Base-by-base conservation (phyloP, 257 asterid genomes). In the Solanum bulbocastanum region DNA sequence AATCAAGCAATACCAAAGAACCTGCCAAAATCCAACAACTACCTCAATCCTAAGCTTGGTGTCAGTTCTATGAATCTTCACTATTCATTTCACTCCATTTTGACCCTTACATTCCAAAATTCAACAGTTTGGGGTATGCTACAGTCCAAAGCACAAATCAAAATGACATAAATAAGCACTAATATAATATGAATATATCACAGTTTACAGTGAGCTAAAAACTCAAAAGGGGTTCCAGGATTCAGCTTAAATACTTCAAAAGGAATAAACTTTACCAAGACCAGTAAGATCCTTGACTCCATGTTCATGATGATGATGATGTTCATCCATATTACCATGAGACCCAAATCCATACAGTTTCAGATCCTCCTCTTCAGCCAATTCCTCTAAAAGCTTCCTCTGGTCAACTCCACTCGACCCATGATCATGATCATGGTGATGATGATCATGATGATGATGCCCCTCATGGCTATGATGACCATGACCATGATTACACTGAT, bases 321-420 rank as follows among this genome's bases (percentile, higher is more conserved):
- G 88, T 88, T 52, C 90, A 58, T 79, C 85, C 40, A 79, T 20
- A 14, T 30, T 20, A 44, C 60, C 76, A 42, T 58, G 90, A 30
- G 35, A 83, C 89, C 95, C 94, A 87, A 94, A 93, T 90, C 96
- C 90, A 82, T 88, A 84, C 86, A 91, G 75, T 88, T 92, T 93
- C 91, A 97, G 92, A 91, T 97, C 99, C 88, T 97, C 99, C 93
- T 92, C 97, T 83, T 97, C 99, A 22, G 99, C 99, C 91, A 97
- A 91, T 92, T 97, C 99, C 93, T 97, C 99, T 1, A 98, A 94
- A 71, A 96, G 56, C 88, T 32, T 89, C 92, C 87, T 90, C 92
- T 74, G 72, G 88, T 74, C 83, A 32, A 87, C 87, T 23, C 84
- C 88, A 74, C 88, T 89, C 15, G 72, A 33, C 87, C 87, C 92